Conservation (phyloP, 306 rosid genomes). For the Luffa acutangula region DNA sequence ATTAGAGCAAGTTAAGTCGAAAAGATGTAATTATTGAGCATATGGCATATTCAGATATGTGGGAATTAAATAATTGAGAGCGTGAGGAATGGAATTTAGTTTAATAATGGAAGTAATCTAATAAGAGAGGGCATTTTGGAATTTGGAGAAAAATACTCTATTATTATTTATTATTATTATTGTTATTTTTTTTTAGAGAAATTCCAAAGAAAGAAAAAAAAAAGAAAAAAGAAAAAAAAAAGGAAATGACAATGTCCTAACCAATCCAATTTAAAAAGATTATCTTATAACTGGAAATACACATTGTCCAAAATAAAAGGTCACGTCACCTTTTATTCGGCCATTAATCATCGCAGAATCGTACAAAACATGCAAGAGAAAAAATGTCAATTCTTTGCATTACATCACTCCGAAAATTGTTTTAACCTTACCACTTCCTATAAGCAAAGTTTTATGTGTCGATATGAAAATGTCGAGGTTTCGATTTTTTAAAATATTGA, state of each 20-base stretch:
- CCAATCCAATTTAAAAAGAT: neutral
- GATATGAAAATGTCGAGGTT: too few relatives aligned
- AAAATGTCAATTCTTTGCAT: neutral
- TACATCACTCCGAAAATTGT: neutral
- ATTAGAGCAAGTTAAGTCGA: neutral
- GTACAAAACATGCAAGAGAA: neutral
- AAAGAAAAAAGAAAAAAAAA: neutral
- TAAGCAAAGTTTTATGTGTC: too few relatives aligned
- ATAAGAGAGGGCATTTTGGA: neutral
- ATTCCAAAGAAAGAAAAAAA: too few relatives aligned
- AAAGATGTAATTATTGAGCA: slow-evolving; percentile 5
- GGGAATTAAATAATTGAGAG: slow-evolving; percentile 9
- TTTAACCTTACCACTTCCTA: neutral
- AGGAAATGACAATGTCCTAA: neutral
- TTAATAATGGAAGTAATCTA: slow-evolving; percentile 2
- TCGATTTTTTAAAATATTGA: too few relatives aligned
- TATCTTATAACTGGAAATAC: neutral
- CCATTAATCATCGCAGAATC: neutral
- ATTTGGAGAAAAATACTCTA: neutral
- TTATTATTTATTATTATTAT: neutral
- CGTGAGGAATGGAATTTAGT: slow-evolving; percentile 4
- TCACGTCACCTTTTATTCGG: slow-evolving; percentile 2
- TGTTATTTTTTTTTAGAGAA: neutral
- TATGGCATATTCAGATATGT: neutral
- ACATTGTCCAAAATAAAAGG: neutral